Evolutionary conservation across 73 alveolate genomes (phyloP).

Genomic region (Strombidium stylifer): DNA sequence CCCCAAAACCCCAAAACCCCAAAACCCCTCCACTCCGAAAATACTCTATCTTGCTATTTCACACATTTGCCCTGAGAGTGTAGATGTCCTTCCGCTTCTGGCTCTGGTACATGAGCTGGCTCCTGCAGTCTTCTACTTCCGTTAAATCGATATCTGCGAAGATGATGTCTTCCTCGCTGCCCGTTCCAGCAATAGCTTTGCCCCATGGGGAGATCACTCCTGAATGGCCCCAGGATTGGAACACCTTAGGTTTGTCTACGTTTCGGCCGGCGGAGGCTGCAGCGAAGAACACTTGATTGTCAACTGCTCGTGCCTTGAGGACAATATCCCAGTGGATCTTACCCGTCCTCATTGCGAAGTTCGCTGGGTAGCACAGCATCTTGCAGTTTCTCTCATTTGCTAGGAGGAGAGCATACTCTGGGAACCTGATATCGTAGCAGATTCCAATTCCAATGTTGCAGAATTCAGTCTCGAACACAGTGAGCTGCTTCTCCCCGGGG

Average conservation of each 20-base stretch:
- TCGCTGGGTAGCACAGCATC: conserved; percentile 87
- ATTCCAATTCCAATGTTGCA: conserved; percentile 96
- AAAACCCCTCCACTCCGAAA: too few relatives aligned
- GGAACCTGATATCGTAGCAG: conserved; percentile 95
- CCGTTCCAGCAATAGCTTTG: conserved; percentile 64
- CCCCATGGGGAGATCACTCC: conserved; percentile 88
- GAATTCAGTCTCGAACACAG: conserved; percentile 81
- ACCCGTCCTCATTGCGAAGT: conserved; percentile 91
- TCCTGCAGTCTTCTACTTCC: conserved; percentile 59
- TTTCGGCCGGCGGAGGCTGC: conserved; percentile 92
- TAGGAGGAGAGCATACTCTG: conserved; percentile 87
- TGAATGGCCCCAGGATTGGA: conserved; percentile 84
- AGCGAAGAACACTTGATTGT: conserved; percentile 80
- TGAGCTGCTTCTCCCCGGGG: conserved; percentile 68
- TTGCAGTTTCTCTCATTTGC: conserved; percentile 73
- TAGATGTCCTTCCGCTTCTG: conserved; percentile 79
- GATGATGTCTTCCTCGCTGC: conserved; percentile 65
- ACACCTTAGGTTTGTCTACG: conserved; percentile 61
- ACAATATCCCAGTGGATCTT: conserved; percentile 93
- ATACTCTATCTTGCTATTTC: neutral
- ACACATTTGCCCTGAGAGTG: conserved; percentile 27
- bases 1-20: too few relatives aligned
- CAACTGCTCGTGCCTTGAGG: conserved; percentile 92
- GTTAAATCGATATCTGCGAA: conserved; percentile 72
- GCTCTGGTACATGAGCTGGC: conserved; percentile 61